A percentile compares a stretch with the other conserved stretches of the same genome.
These are phyloP conservation scores for Colletotrichum gigasporum DNA, from an alignment of 2,329 filamentous ascomycete species.

Conservation along the genomic window DNA sequence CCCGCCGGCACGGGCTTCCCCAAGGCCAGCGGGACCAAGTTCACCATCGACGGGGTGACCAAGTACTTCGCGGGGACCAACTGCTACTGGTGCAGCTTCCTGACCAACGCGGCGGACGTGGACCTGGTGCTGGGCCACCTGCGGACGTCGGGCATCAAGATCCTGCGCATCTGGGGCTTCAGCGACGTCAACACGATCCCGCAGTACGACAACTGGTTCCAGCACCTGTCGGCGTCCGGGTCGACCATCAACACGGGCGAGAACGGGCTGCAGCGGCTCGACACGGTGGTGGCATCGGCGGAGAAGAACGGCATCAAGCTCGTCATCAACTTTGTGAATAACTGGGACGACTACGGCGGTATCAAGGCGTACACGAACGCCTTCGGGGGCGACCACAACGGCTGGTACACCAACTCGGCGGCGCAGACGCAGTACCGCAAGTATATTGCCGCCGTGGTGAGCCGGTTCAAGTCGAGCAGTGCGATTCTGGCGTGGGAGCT, in stretches of 20 bases:
- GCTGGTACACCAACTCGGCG: constrained; percentile 65
- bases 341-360: constrained; percentile 73
- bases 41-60: constrained; percentile 54
- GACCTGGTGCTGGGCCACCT: constrained; percentile 62
- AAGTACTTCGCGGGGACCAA: constrained; percentile 64
- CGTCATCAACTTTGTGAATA: constrained; percentile 73
- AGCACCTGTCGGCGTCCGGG: constrained; percentile 56
- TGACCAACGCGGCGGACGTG: constrained; percentile 64
- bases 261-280: constrained; percentile 68
- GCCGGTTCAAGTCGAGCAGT: constrained; percentile 55
- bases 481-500: constrained; percentile 66
- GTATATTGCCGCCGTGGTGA: constrained; percentile 59
- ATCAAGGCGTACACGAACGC: constrained; percentile 68
- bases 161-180: constrained; percentile 70
- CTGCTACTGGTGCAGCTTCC: constrained; percentile 65
- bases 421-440: constrained; percentile 65
- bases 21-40: constrained; percentile 41
- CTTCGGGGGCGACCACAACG: constrained; percentile 62
- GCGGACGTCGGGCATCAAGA: constrained; percentile 59
- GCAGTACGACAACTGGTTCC: constrained; percentile 49
- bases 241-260: constrained; percentile 69
- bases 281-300: constrained; percentile 69
- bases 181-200: constrained; percentile 61
- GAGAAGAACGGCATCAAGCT: constrained; percentile 69
- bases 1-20: constrained; percentile 35